These are phyloP conservation scores for Cryptosporidium meleagridis DNA, from an alignment of 169 alveolate genomes.

Conservation along the genomic window DNA sequence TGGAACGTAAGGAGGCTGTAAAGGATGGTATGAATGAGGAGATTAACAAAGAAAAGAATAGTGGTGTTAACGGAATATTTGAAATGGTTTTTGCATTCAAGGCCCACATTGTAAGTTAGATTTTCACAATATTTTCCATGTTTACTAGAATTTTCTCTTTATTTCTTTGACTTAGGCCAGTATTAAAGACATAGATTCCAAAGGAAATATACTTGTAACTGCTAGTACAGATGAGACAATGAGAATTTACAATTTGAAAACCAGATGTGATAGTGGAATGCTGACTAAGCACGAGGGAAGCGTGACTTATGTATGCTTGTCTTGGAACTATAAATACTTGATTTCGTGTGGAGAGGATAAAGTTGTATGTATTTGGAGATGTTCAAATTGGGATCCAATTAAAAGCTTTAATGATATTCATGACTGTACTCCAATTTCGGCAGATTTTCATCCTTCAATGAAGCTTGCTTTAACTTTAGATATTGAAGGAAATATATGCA, in stretches of 20 bases:
- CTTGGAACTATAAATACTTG: conserved; percentile 29
- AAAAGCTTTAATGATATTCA: conserved; percentile 1
- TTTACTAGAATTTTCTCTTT: not conserved
- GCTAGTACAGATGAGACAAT: conserved; percentile 65
- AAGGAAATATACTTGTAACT: conserved; percentile 7
- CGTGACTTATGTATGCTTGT: conserved; percentile 2
- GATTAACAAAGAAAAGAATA: not conserved
- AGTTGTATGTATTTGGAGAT: conserved; percentile 32
- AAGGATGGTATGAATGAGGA: not conserved
- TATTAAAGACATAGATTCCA: conserved; percentile 34
- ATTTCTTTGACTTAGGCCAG: not conserved
- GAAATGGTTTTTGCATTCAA: conserved; percentile 38
- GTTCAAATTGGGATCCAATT: conserved; percentile 58
- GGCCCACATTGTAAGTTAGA: conserved; percentile 57
- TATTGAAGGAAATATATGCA: conserved; percentile 26
- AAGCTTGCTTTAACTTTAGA: conserved; percentile 47
- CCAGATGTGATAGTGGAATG: conserved; percentile 64
- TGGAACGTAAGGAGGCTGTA: not conserved
- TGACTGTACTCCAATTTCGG: conserved; percentile 27
- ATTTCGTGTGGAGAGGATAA: conserved; percentile 70
- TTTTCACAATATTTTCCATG: not conserved
- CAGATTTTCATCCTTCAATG: conserved; percentile 66
- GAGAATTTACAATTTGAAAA: conserved; percentile 45
- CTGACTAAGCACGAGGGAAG: conserved; percentile 46
- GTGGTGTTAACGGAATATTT: not conserved